Evolutionary conservation across 306 rosid genomes (phyloP).

Genomic region (Prunus fruticosa): DNA sequence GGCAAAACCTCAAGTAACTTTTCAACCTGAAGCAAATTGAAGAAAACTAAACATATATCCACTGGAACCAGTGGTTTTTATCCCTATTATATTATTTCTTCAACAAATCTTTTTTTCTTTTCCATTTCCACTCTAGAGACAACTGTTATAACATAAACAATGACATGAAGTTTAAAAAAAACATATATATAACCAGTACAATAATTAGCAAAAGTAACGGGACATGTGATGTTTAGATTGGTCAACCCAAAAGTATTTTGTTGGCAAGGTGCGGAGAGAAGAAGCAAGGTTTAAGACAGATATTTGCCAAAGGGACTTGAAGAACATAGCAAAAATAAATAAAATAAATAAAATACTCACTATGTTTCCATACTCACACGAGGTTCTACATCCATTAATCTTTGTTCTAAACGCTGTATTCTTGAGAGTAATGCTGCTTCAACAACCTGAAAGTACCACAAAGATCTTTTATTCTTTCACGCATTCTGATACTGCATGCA

Average conservation of each 20-base stretch:
- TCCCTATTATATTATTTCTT: not conserved
- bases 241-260: conserved; percentile 8
- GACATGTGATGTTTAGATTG: not conserved
- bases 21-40: conserved; percentile 58
- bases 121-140: not conserved
- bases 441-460: conserved; percentile 66
- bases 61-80: not conserved
- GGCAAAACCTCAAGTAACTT: conserved; percentile 86
- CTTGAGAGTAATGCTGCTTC: conserved; percentile 97
- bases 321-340: not conserved
- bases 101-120: not conserved
- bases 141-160: not conserved
- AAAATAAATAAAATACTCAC: conserved; percentile 47
- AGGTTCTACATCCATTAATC: conserved; percentile 83
- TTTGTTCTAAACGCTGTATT: conserved; percentile 75
- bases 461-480: not conserved
- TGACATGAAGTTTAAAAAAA: not conserved
- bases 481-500: not conserved
- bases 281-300: not conserved
- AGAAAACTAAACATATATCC: not conserved
- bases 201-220: not conserved
- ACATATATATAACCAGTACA: not conserved
- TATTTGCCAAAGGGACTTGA: conserved; percentile 1
- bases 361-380: conserved; percentile 88
- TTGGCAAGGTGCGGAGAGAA: conserved; percentile 4